A percentile compares a stretch with the other conserved stretches of the same genome.
phyloP scores from a whole-genome alignment of 306 rosid genomes.

The Malus orientalis region DNA sequence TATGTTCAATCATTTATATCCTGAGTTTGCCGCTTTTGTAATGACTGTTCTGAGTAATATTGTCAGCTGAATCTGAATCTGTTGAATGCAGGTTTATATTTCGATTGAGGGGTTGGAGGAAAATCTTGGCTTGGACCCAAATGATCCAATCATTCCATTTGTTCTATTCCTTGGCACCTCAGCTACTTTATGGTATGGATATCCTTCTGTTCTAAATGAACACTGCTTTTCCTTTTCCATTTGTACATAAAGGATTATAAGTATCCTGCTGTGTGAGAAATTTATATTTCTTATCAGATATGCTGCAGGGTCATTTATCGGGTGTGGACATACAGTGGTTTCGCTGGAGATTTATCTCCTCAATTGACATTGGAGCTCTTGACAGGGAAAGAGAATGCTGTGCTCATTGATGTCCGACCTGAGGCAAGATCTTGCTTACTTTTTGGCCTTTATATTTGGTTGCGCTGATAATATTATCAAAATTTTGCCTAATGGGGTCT shows the following conservation, averaged over 20 bases:
- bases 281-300: slow-evolving; percentile 62
- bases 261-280: slow-evolving; percentile 24
- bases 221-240: slow-evolving; percentile 6
- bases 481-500: not conserved
- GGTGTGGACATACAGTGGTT: slow-evolving; percentile 75
- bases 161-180: slow-evolving; percentile 67
- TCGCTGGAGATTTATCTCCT: slow-evolving; percentile 85
- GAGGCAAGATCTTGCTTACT: slow-evolving; percentile 63
- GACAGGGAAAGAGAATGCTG: slow-evolving; percentile 56
- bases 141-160: slow-evolving; percentile 83
- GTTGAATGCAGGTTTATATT: slow-evolving; percentile 42
- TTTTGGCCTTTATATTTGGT: slow-evolving; percentile 28
- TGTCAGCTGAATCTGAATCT: slow-evolving; percentile 11
- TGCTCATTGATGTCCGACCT: slow-evolving; percentile 72
- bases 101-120: slow-evolving; percentile 66
- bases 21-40: not conserved
- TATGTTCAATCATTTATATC: not conserved
- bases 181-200: slow-evolving; percentile 70
- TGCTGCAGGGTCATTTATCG: slow-evolving; percentile 81
- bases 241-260: slow-evolving; percentile 5
- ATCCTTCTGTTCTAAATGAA: slow-evolving; percentile 27
- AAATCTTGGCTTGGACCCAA: slow-evolving; percentile 80
- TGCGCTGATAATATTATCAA: not conserved
- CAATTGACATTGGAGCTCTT: slow-evolving; percentile 62
- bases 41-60: slow-evolving; percentile 1